Conservation (phyloP, 148 eudicot species). For the Rhododendron ferrugineum region DNA sequence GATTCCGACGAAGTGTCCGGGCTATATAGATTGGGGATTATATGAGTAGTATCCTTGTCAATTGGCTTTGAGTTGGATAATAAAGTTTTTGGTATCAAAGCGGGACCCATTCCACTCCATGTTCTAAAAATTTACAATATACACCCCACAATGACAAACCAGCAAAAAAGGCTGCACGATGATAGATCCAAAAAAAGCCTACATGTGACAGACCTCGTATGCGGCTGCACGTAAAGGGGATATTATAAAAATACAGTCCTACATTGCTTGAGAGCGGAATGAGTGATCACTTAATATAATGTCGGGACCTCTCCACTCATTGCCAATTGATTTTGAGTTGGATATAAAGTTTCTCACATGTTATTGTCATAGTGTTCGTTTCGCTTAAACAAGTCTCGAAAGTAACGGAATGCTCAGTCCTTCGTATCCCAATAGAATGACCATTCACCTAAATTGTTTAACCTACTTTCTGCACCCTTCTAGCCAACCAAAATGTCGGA, state of each 20-base stretch:
- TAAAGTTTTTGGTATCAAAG: background rate
- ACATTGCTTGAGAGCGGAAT: background rate
- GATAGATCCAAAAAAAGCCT: background rate
- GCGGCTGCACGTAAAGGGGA: too few species aligned
- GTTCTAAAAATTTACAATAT: background rate
- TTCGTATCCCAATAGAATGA: background rate
- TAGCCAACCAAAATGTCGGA: background rate
- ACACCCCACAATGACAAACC: background rate
- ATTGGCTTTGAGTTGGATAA: too few species aligned
- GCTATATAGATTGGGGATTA: background rate
- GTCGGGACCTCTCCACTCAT: too few species aligned
- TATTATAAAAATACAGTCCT: background rate
- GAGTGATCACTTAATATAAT: background rate
- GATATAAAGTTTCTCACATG: background rate
- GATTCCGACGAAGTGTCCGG: background rate
- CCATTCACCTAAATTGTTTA: background rate
- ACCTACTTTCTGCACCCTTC: background rate
- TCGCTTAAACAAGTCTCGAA: background rate
- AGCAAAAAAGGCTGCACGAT: background rate
- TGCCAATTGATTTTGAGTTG: background rate
- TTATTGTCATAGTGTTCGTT: background rate
- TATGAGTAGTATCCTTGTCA: too few species aligned
- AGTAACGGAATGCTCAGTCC: background rate
- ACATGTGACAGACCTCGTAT: background rate
- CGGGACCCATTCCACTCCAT: background rate